Base-by-base conservation (phyloP, 2,329 filamentous ascomycete genomes). In the Aureobasidium subglaciale region DNA sequence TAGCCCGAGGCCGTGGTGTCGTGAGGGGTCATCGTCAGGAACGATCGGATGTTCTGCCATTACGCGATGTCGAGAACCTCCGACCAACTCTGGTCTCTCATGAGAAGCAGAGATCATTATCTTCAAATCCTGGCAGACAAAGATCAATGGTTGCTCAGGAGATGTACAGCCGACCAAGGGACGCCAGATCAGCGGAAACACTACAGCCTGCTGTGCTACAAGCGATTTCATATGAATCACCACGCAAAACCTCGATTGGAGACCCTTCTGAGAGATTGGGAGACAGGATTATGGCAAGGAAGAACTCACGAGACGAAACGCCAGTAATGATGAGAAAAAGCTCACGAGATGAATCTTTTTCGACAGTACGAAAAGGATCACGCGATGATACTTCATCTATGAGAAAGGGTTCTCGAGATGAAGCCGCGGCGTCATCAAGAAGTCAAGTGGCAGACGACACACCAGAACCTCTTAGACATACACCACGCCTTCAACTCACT, bases 111-210 rank as follows among this genome's bases (percentile, higher is more conserved):
- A 40, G 34, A 16, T 41, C 48, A 2, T 22, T 32, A 8, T 41
- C 48, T 38, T 42, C 38, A 9, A 43, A 54, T 35, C 50, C 37
- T 25, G 37, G 37, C 27, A 32, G 48, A 41, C 48, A 52, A 13
- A 24, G 35, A 32, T 52, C 48, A 4, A 52, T 52, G 48, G 25
- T 52, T 22, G 48, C 48, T 5, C 48, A 52, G 16, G 48, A 52
- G 32, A 30, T 52, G 2, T 41, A 41, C 35, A 40, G 24, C n/a
- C 48, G 34, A n/a, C 25, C 35, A 9, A 38, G 34, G 16, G 35
- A 43, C 20, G 38, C 38, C 6, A 34, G 7, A 38, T 43, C 29
- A 25, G 50, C 20, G 35, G 37, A 42, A 13, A 18, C 38, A 13
- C 15, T 54, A 18, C 50, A 22, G 11, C 37, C 27, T 25, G 9